Percentiles rank a stretch among this genome's conserved stretches.
Conservation (phyloP, 139 green algal species). For the Spirogloea muscicola region DNA sequence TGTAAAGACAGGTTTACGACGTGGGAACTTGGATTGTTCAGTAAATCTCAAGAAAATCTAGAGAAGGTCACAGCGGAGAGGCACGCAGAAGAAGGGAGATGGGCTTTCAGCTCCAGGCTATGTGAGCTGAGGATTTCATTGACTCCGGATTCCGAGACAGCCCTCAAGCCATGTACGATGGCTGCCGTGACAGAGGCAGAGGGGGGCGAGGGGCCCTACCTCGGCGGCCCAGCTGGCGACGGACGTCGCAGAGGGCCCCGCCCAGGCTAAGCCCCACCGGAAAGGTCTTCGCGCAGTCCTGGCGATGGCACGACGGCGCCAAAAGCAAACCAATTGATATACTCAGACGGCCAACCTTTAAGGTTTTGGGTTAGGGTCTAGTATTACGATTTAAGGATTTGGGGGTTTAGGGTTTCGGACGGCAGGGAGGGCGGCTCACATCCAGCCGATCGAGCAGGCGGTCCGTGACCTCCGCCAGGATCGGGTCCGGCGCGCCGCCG, state of each 20-base stretch:
- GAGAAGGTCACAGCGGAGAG: background rate
- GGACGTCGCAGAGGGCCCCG: conserved; percentile 55
- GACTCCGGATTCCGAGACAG: background rate
- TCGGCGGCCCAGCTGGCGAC: background rate
- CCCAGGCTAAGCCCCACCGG: conserved; percentile 61
- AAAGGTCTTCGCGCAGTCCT: conserved; percentile 67
- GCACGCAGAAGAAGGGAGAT: background rate
- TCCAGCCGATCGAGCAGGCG: conserved; percentile 74
- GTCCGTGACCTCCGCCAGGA: conserved; percentile 62
- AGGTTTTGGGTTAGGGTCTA: too few relatives aligned
- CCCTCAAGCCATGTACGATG: background rate
- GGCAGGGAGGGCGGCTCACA: background rate
- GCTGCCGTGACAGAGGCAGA: background rate
- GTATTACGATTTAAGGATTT: too few relatives aligned
- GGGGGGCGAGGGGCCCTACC: background rate
- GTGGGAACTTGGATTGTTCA: too few relatives aligned
- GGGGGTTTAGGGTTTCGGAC: background rate
- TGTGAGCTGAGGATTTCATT: background rate
- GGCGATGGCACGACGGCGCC: too few relatives aligned
- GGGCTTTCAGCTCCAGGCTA: background rate
- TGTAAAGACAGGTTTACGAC: too few relatives aligned
- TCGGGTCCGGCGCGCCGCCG: conserved; percentile 20
- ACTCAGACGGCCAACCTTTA: too few relatives aligned
- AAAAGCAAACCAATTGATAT: too few relatives aligned
- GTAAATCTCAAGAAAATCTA: background rate